Conservation (phyloP, 116 monocot genomes). For the Posidonia oceanica region DNA sequence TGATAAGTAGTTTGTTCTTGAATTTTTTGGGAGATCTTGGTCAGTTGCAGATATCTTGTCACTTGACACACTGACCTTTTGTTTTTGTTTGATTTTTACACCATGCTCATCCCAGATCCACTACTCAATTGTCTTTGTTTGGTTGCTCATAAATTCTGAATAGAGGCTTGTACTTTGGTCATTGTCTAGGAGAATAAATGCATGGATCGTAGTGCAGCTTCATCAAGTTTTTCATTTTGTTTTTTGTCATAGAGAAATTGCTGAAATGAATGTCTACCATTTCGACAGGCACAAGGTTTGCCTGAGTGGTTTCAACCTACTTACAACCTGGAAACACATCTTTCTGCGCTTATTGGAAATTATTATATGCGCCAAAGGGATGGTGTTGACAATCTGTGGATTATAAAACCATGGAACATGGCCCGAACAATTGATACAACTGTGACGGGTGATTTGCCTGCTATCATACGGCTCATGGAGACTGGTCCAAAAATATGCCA, state of each 20-base stretch:
- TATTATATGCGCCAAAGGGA: constrained; percentile 44
- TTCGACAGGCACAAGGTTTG: constrained; percentile 62
- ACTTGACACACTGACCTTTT: too few relatives aligned
- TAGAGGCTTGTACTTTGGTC: too few relatives aligned
- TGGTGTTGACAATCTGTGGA: constrained; percentile 71
- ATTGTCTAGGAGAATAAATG: too few relatives aligned
- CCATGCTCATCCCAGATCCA: too few relatives aligned
- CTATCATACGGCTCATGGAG: constrained; percentile 92
- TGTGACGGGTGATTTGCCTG: constrained; percentile 74
- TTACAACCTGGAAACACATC: constrained; percentile 83
- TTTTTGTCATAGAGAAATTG: not conserved
- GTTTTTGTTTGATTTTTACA: too few relatives aligned
- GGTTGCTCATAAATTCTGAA: too few relatives aligned
- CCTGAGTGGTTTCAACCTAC: constrained; percentile 98
- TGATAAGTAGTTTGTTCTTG: too few relatives aligned
- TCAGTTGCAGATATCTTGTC: too few relatives aligned
- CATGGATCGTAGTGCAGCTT: too few relatives aligned
- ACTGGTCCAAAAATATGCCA: constrained; percentile 99
- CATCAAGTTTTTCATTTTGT: not conserved
- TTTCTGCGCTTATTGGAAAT: constrained; percentile 84
- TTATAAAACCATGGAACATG: constrained; percentile 99
- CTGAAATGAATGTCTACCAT: not conserved
- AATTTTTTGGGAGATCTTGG: too few relatives aligned
- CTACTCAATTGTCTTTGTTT: too few relatives aligned
- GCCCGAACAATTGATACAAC: constrained; percentile 96